phyloP scores from a whole-genome alignment of 805 yeast genomes.

The Kluyveromyces aestuarii region DNA sequence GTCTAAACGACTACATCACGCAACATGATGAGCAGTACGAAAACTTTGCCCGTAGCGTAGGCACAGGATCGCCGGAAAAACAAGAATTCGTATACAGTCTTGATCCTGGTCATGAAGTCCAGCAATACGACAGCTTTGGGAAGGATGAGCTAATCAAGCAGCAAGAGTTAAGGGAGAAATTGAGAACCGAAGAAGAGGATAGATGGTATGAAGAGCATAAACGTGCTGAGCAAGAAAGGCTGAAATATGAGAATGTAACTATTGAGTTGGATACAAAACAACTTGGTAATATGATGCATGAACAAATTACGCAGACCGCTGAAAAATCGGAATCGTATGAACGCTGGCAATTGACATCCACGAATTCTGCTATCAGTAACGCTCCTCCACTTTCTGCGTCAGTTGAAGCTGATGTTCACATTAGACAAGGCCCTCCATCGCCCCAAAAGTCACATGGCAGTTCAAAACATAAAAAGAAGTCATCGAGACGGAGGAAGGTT shows the following conservation, averaged over 20 bases:
- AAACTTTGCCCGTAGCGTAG: constrained; percentile 19
- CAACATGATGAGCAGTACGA: constrained; percentile 19
- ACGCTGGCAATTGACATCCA: neutral
- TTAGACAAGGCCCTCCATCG: constrained; percentile 6
- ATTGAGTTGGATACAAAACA: neutral
- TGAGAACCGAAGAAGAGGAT: constrained; percentile 11
- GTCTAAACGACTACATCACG: constrained; percentile 19
- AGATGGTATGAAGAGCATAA: constrained; percentile 13
- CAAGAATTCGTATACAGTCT: neutral
- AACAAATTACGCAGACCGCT: neutral
- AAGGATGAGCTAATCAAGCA: neutral
- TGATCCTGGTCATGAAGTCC: neutral
- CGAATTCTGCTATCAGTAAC: neutral
- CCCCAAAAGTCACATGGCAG: constrained; percentile 17
- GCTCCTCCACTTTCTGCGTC: neutral
- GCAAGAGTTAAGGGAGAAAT: constrained; percentile 8
- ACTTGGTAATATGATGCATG: neutral
- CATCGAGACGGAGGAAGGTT: constrained; percentile 50
- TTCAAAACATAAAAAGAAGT: constrained; percentile 19
- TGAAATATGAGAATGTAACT: neutral
- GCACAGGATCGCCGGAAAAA: neutral
- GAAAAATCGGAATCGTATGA: neutral
- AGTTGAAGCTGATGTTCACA: neutral
- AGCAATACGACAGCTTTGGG: neutral
- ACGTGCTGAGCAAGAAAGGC: neutral